Evolutionary conservation across 352 stramenopile genomes (phyloP).

Genomic region (Globisporangium yorkense): DNA sequence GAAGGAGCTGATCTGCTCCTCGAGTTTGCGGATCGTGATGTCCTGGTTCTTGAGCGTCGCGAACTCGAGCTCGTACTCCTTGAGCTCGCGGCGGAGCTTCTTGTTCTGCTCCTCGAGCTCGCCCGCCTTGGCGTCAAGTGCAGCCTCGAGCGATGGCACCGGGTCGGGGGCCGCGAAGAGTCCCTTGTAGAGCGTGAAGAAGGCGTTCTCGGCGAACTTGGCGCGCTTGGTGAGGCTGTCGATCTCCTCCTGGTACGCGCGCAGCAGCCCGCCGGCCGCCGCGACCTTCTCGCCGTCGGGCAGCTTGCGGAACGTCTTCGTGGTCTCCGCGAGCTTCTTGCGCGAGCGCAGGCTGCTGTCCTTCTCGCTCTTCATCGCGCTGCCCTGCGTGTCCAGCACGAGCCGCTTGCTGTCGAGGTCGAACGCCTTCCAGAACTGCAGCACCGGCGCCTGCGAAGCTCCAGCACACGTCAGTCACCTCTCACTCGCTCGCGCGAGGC

Average conservation of each 20-base stretch:
- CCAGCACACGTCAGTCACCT: constrained; percentile 1
- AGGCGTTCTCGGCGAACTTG: constrained; percentile 89
- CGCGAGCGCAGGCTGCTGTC: constrained; percentile 68
- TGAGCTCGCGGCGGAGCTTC: constrained; percentile 85
- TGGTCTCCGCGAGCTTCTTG: constrained; percentile 83
- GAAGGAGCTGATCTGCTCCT: constrained; percentile 84
- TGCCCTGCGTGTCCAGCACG: constrained; percentile 66
- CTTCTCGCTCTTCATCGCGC: constrained; percentile 81
- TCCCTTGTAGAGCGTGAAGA: constrained; percentile 84
- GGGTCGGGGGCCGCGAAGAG: constrained; percentile 86
- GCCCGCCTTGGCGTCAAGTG: constrained; percentile 51
- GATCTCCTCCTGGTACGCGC: constrained; percentile 91
- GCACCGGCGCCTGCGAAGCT: constrained; percentile 35
- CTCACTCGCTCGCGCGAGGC: too few species aligned
- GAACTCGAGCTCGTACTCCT: constrained; percentile 94
- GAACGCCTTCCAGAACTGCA: constrained; percentile 85
- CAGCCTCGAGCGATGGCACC: constrained; percentile 56
- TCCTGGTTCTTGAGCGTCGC: constrained; percentile 94
- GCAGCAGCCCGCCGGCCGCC: constrained; percentile 55
- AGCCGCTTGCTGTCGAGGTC: constrained; percentile 86
- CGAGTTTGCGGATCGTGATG: constrained; percentile 95
- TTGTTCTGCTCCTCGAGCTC: constrained; percentile 90
- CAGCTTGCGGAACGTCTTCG: constrained; percentile 77
- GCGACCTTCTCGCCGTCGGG: constrained; percentile 67
- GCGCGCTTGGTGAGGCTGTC: constrained; percentile 88